phyloP scores from a whole-genome alignment of 2,329 filamentous ascomycete species.

The Venturia pyrina region DNA sequence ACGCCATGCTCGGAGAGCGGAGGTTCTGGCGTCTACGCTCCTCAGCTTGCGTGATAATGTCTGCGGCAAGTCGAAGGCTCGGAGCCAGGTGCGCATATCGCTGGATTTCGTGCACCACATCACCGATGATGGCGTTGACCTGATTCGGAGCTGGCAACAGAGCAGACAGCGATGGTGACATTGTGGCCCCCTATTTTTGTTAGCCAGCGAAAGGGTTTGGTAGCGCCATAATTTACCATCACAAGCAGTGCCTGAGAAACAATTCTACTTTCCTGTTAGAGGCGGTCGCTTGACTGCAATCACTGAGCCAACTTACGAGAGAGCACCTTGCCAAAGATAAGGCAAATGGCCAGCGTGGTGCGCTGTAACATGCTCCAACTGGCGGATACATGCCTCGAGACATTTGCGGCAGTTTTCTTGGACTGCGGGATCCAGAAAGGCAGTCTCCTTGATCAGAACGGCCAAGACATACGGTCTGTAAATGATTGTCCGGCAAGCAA shows the following conservation, averaged over 20 bases:
- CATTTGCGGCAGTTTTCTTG: conserved; percentile 73
- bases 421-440: conserved; percentile 60
- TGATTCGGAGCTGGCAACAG: conserved; percentile 48
- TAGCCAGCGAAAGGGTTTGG: too few relatives aligned
- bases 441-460: conserved; percentile 66
- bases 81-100: conserved; percentile 65
- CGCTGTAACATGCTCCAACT: conserved; percentile 67
- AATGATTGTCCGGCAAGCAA: conserved; percentile 77
- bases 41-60: conserved; percentile 70
- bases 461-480: conserved; percentile 75
- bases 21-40: conserved; percentile 55
- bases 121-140: conserved; percentile 67
- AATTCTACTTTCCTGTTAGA: conserved; percentile 44
- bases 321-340: conserved; percentile 75
- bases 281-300: conserved; percentile 14
- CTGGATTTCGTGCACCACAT: conserved; percentile 67
- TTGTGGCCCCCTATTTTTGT: conserved; percentile 50
- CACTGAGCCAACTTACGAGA: conserved; percentile 33
- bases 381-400: conserved; percentile 67
- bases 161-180: conserved; percentile 61
- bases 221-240: conserved; percentile 38
- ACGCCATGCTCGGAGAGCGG: conserved; percentile 18
- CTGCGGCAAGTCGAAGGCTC: conserved; percentile 63
- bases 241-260: conserved; percentile 72
- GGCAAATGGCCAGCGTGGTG: conserved; percentile 78